Base-by-base conservation (phyloP, 2,329 filamentous ascomycete genomes). In the Septoria petroselini region DNA sequence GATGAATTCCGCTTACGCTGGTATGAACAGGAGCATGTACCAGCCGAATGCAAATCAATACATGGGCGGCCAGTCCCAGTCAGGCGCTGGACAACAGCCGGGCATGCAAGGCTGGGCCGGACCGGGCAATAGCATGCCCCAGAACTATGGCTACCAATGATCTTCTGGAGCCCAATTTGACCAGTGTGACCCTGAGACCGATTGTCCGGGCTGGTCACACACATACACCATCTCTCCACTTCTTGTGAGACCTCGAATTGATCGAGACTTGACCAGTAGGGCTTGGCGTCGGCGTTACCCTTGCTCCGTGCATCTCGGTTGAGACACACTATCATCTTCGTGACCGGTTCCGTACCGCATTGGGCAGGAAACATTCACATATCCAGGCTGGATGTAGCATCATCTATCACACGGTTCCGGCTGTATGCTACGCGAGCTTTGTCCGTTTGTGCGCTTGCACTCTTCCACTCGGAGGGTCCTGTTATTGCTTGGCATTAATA, bases 51-150 rank as follows among this genome's bases (percentile, higher is more conserved):
- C 72, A 8, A 74, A 67, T 40, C 67, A 75, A 38, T 76, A 71
- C 62, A 65, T 68, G 61, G 55, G 58, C 23, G 53, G 56, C 31
- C 61, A 67, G 48, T 50, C 57, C 30, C 61, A 67, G 48, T 59
- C 61, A 4, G 61, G 56, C 40, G 71, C 74, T 63, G 67, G 66
- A 25, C 72, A 72, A 54, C 75, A 77, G 57, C 71, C 73, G n/a
- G 71, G 73, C 31, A 76, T 77, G 74, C 74, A 74, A 55, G 73
- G 73, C 34, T 77, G 74, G 75, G 68, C 73, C 42, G 70, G 70
- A 50, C 70, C 72, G 41, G 68, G 60, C 39, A 61, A 64, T 33
- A 47, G 23, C 23, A 71, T 70, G 60, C 66, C 70, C 48, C 71
- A 72, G 59, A 58, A 58, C 38, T 58, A 58, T 48, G 50, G 50